Conservation (phyloP, 345 rosid species). For the Citrus glauca region DNA sequence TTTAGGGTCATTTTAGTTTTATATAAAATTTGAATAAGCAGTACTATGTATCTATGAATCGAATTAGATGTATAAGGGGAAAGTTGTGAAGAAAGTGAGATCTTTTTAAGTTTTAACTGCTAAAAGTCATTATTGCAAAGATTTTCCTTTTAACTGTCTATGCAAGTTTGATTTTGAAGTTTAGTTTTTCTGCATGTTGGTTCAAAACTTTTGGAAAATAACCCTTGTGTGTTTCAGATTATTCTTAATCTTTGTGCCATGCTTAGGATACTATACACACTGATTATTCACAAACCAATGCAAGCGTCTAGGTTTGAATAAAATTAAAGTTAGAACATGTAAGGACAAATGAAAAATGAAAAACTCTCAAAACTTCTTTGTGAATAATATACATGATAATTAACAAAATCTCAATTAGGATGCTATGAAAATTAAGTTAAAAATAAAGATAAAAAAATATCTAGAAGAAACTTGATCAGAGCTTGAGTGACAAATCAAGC, state of each 20-base stretch:
- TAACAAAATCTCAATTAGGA: constrained; percentile 18
- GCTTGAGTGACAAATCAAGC: constrained; percentile 72
- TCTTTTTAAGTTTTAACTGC: background rate
- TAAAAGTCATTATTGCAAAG: background rate
- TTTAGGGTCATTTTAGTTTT: background rate
- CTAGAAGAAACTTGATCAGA: constrained; percentile 22
- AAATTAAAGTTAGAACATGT: background rate
- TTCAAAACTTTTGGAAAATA: background rate
- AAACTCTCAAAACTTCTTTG: constrained; percentile 8
- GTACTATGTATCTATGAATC: background rate
- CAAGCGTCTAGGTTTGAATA: background rate
- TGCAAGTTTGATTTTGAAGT: background rate
- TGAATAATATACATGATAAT: constrained; percentile 21
- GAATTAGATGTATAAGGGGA: background rate
- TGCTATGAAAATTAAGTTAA: background rate
- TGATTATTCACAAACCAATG: background rate
- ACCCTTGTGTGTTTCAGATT: background rate
- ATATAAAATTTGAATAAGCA: background rate
- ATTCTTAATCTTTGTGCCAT: background rate
- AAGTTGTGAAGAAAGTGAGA: background rate
- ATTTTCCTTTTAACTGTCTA: background rate
- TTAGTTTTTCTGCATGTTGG: no score
- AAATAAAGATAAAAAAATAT: background rate
- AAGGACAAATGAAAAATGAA: background rate
- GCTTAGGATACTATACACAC: background rate